A percentile compares a stretch with the other conserved stretches of the same genome.
Conservation (phyloP, 2,329 filamentous ascomycete species). For the Pyrenophora teres region DNA sequence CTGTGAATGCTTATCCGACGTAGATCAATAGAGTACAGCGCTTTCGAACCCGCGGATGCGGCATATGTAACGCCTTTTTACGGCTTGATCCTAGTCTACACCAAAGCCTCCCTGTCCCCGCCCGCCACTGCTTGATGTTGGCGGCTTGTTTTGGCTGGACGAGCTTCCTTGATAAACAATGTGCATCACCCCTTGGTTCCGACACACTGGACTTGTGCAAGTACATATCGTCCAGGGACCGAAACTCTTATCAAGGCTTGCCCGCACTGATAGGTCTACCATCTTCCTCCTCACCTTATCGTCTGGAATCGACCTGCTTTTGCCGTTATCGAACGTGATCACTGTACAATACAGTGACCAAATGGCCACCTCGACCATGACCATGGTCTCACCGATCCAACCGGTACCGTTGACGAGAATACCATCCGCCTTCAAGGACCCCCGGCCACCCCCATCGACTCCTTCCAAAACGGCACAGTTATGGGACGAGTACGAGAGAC, state of each 20-base stretch:
- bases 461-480: conserved; percentile 36
- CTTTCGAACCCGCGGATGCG: conserved; percentile 33
- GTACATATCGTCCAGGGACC: conserved; percentile 41
- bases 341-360: conserved; percentile 3
- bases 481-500: conserved; percentile 45
- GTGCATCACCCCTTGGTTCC: conserved; percentile 41
- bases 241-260: conserved; percentile 37
- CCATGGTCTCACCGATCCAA: conserved; percentile 26
- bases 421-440: conserved; percentile 35
- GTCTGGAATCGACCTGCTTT: conserved; percentile 10
- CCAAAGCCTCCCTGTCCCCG: conserved; percentile 28
- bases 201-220: conserved; percentile 32
- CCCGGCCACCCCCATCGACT: conserved; percentile 33
- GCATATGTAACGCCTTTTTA: conserved; percentile 37
- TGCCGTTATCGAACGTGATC: background rate
- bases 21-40: conserved; percentile 31
- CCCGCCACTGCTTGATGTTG: conserved; percentile 30
- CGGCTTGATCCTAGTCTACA: conserved; percentile 25
- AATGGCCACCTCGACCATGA: conserved; percentile 23
- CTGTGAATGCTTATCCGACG: conserved; percentile 25
- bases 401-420: conserved; percentile 31
- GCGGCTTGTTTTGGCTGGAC: conserved; percentile 19
- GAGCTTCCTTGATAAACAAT: conserved; percentile 38
- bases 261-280: conserved; percentile 19
- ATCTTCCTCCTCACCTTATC: conserved; percentile 22